These are phyloP conservation scores for Termitomyces sp. DNA, from an alignment of 768 basidiomycete species.

Conservation along the genomic window DNA sequence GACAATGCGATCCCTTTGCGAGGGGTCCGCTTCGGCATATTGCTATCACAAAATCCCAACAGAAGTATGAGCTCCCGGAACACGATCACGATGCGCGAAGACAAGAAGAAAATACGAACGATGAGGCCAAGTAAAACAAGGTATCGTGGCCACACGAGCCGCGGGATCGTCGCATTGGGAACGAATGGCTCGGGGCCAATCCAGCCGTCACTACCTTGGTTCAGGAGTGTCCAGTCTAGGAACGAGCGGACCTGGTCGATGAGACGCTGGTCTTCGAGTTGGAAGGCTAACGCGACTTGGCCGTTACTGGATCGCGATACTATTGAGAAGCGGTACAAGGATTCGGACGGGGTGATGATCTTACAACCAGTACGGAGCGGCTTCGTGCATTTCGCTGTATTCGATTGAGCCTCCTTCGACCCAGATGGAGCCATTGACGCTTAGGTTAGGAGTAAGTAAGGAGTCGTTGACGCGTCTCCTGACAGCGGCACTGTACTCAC, in stretches of 20 bases:
- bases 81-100: background rate
- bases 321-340: background rate
- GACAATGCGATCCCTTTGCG: slow-evolving; percentile 34
- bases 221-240: slow-evolving; percentile 37
- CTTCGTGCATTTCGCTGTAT: slow-evolving; percentile 44
- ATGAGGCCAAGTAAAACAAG: slow-evolving; percentile 37
- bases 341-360: slow-evolving; percentile 15
- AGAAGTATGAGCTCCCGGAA: background rate
- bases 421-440: slow-evolving; percentile 44
- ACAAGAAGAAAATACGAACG: slow-evolving; percentile 21
- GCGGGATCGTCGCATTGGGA: slow-evolving; percentile 34
- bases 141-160: slow-evolving; percentile 43
- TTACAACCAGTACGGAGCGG: slow-evolving; percentile 45
- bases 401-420: slow-evolving; percentile 40
- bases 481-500: slow-evolving; percentile 19
- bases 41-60: slow-evolving; percentile 25
- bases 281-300: slow-evolving; percentile 42
- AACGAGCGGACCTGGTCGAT: slow-evolving; percentile 37
- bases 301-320: slow-evolving; percentile 28
- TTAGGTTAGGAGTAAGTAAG: slow-evolving; percentile 10
- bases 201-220: slow-evolving; percentile 40
- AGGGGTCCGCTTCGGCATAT: slow-evolving; percentile 42
- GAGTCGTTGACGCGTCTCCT: background rate
- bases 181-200: slow-evolving; percentile 40
- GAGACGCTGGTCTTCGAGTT: slow-evolving; percentile 35